Evolutionary conservation across 306 rosid genomes (phyloP), one percentile per base, ranked within the genome.

Genomic region (Neltuma alba): DNA sequence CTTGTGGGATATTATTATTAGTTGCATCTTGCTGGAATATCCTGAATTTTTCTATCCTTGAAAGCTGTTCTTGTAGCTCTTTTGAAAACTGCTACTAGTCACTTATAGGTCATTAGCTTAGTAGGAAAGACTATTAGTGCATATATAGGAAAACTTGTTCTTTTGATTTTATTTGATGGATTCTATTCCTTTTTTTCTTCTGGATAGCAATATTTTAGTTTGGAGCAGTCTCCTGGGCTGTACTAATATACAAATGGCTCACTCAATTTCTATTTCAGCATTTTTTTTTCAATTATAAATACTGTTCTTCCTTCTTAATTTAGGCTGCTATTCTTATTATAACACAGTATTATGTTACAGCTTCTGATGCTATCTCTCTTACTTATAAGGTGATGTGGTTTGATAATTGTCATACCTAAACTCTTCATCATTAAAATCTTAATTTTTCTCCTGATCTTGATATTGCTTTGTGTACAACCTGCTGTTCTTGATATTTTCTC

Each of bases 1-100:
- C n/a, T 63, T 82, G 85, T 52, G 36, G 78, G 41, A 38, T 41
- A 72, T 33, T 61, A 38, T 78, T 13, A 25, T 76, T 67, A 77
- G 74, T 80, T 77, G 63, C 23, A 3, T 23, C 34, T 36, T 40
- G 45, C 80, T 64, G 50, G 47, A 54, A 54, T 65, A 70, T n/a
- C 42, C 48, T 72, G 70, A 48, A 31, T 72, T 54, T 62, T 62
- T 64, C 63, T 38, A 77, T 37, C 23, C 54, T 42, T 71, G n/a
- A 68, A 38, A 64, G 54, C 72, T 44, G 30, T 30, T 40, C 66
- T 62, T 18, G 30, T 37, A 30, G 65, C 27, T 58, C 63, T n/a
- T 79, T 3, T 34, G 55, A 68, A 38, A 60, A 76, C 47, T 65
- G 63, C n/a, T n/a, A n/a, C n/a, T n/a, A n/a, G n/a, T 63, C 40